These are phyloP conservation scores for Linnemannia zychae DNA, from an alignment of 192 early-diverging fungal species.

Conservation along the genomic window DNA sequence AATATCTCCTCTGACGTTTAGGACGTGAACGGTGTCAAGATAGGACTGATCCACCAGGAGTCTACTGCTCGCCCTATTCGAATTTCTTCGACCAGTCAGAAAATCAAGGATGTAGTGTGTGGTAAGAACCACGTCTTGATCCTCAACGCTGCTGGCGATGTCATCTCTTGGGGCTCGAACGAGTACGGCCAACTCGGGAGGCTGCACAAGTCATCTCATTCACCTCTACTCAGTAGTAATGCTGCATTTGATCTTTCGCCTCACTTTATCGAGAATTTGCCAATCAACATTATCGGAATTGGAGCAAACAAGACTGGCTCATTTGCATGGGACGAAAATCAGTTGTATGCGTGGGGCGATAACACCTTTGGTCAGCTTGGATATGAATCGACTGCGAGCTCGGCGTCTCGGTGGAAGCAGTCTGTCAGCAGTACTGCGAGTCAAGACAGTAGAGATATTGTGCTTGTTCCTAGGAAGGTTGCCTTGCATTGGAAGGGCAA, in stretches of 20 bases:
- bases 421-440: neutral
- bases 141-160: conserved; percentile 23
- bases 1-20: neutral
- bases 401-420: neutral
- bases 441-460: neutral
- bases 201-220: neutral
- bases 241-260: conserved; percentile 18
- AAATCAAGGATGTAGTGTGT: conserved; percentile 31
- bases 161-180: conserved; percentile 47
- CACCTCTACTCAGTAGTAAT: neutral
- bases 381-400: neutral
- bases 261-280: conserved; percentile 32
- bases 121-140: conserved; percentile 44
- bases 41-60: conserved; percentile 14
- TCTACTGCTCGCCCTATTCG: conserved; percentile 19
- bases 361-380: conserved; percentile 45
- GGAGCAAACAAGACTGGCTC: conserved; percentile 33
- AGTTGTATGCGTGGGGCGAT: conserved; percentile 44
- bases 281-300: conserved; percentile 29
- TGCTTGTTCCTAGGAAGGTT: conserved; percentile 10
- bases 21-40: conserved; percentile 14
- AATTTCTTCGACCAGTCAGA: conserved; percentile 14
- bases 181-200: conserved; percentile 34
- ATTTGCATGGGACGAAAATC: conserved; percentile 49
- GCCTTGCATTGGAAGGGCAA: conserved; percentile 46